phyloP scores from a whole-genome alignment of 371 early-diverging fungal species.

The Mucor indicus region DNA sequence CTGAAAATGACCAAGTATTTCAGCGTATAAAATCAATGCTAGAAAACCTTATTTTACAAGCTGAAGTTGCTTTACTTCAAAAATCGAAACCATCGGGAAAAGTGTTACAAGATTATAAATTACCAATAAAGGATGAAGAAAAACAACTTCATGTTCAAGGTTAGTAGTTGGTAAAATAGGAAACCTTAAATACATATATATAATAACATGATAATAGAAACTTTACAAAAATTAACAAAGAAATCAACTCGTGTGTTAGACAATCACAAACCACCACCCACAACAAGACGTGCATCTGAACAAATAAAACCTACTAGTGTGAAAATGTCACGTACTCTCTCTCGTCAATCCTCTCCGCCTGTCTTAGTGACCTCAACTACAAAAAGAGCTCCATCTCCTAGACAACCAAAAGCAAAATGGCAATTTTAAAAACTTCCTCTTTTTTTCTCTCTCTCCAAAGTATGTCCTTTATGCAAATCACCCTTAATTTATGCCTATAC shows the following conservation, averaged over 20 bases:
- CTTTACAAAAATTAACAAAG: slow-evolving; percentile 9
- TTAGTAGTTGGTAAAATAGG: background rate
- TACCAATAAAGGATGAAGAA: slow-evolving; percentile 6
- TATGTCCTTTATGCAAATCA: no score
- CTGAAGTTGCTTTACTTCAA: slow-evolving; percentile 25
- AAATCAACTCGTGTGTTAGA: slow-evolving; percentile 1
- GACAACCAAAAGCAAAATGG: slow-evolving; percentile 30
- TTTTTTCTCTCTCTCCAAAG: no score
- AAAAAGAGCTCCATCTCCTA: slow-evolving; percentile 9
- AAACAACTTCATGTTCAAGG: slow-evolving; percentile 9
- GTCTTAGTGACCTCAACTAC: slow-evolving; percentile 8
- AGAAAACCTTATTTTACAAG: slow-evolving; percentile 23
- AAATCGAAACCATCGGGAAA: slow-evolving; percentile 24
- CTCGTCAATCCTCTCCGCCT: slow-evolving; percentile 25
- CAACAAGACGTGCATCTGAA: slow-evolving; percentile 17
- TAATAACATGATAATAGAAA: background rate
- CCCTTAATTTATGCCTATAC: no score
- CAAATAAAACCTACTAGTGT: slow-evolving; percentile 2
- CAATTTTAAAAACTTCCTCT: slow-evolving; percentile 18
- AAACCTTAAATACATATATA: background rate
- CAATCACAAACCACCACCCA: background rate
- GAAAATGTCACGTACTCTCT: slow-evolving; percentile 12
- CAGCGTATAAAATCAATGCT: slow-evolving; percentile 22
- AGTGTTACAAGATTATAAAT: slow-evolving; percentile 13
- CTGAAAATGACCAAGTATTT: slow-evolving; percentile 21